Evolutionary conservation across 768 basidiomycete genomes (phyloP), one percentile per base, ranked within the genome.

Genomic region (Amanita molliuscula): DNA sequence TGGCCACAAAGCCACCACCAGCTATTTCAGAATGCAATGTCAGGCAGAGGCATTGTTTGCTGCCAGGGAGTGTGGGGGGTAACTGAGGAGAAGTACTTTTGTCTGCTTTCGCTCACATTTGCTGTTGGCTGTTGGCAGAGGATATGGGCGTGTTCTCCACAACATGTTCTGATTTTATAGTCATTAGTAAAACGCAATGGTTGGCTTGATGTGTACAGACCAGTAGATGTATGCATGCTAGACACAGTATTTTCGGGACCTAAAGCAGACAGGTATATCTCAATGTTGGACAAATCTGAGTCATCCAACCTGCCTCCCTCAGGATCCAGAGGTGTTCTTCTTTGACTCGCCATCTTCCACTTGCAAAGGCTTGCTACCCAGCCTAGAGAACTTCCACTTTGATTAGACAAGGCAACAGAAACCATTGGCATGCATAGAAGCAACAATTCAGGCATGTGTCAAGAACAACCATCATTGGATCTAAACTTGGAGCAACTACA

Each of bases 21-120:
- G 36, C 52, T 18, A 16, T 40, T 5, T 38, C 36, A 29, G 28
- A 36, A 38, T 15, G 43, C 4, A 54, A 66, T 45, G 16, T 60
- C 54, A 6, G 67, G 67, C 9, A 69, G 56, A 10, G 66, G 66
- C 34, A 69, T 62, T 2, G 66, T 65, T 44, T 59, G 59, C 31
- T 63, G 61, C 0, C 60, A 47, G n/a, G 67, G 65, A 26, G 63
- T 63, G n/a, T n/a, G 20, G 61, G 55, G 2, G 68, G 67, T 1
- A 58, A 54, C 11, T 52, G 43, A 6, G 59, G 56, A 3, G 60
- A 54, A 31, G 47, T 5, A 4, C 4, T 25, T 23, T 52, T 28
- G 13, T 28, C n/a, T 1, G 11, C 21, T 21, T 37, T 38, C 9
- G 33, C 6, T 1, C 6, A 4, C 4, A 6, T 21, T 23, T 44